These are phyloP conservation scores for Quercus engelmannii DNA, from an alignment of 306 rosid species.

Conservation along the genomic window DNA sequence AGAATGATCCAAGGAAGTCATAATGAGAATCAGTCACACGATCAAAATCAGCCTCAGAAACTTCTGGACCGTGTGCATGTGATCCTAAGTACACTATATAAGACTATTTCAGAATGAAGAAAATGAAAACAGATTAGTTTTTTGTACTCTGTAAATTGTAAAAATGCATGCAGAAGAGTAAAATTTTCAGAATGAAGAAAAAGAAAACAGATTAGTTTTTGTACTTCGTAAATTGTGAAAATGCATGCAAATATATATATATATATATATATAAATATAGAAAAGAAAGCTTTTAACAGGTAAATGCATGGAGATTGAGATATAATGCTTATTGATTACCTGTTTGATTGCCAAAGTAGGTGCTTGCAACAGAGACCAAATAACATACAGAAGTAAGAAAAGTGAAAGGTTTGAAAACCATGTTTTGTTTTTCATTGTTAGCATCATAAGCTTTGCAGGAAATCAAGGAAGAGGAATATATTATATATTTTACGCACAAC, in stretches of 20 bases:
- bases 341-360: constrained; percentile 50
- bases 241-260: too few relatives aligned
- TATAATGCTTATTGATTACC: constrained; percentile 23
- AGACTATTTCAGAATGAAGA: constrained; percentile 24
- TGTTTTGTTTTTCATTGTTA: constrained; percentile 30
- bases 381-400: constrained; percentile 17
- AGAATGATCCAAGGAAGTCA: constrained; percentile 44
- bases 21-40: constrained; percentile 48
- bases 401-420: constrained; percentile 24
- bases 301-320: not conserved
- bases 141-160: not conserved
- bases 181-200: constrained; percentile 6
- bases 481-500: too few relatives aligned
- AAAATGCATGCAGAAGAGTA: not conserved
- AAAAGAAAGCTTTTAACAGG: too few relatives aligned
- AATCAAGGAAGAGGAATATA: too few relatives aligned
- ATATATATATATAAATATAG: too few relatives aligned
- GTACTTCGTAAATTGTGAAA: too few relatives aligned
- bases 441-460: not conserved
- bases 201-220: too few relatives aligned
- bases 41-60: constrained; percentile 40
- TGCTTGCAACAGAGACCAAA: constrained; percentile 40
- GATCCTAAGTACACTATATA: constrained; percentile 78
- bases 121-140: not conserved
- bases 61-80: constrained; percentile 50